Base-by-base conservation (phyloP, 345 rosid species). In the Salix brachista region DNA sequence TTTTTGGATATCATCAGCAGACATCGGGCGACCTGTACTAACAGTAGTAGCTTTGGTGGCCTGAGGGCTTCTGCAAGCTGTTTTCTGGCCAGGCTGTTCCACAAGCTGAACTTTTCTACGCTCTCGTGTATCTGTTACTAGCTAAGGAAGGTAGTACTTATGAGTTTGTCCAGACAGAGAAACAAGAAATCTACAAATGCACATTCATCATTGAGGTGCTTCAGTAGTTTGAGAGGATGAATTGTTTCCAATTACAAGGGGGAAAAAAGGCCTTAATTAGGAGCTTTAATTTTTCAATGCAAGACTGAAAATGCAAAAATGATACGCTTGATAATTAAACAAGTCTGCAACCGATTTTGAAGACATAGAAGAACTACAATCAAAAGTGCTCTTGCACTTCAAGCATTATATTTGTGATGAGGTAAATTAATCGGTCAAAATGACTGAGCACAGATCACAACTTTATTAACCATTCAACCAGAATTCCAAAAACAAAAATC, bases 1-100 rank as follows among this genome's bases (percentile, higher is more conserved):
- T 80, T 96, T 96, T 86, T 94, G 97, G 83, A 94, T 94, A 87
- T 96, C 99, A 88, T 96, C 99, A 60, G 94, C 94, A 74, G 99
- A 94, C 94, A 96, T 90, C 25, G 99, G 99, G 67, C 98, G 98
- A 70, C 93, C 86, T 77, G 85, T 91, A 83, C 82, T 83, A 78
- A 83, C 74, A 77, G 93, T 74, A 44, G 78, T 90, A 68, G 86
- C 72, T 84, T 89, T 90, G 48, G 87, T 81, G 11, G 88, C 81
- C 83, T 92, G 99, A 4, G 88, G 84, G 79, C 88, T 85, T 83
- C 90, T 89, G 79, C 92, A 86, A 67, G 97, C 86, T 75, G 87
- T 50, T 83, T 86, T 94, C 83, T 94, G 98, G 69, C 97, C 97
- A 14, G 98, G 99, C 82, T 96, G 98, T 83, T 96, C 99, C 78